Base-by-base conservation (phyloP, 2,329 filamentous ascomycete genomes). In the Cercospora sp. region DNA sequence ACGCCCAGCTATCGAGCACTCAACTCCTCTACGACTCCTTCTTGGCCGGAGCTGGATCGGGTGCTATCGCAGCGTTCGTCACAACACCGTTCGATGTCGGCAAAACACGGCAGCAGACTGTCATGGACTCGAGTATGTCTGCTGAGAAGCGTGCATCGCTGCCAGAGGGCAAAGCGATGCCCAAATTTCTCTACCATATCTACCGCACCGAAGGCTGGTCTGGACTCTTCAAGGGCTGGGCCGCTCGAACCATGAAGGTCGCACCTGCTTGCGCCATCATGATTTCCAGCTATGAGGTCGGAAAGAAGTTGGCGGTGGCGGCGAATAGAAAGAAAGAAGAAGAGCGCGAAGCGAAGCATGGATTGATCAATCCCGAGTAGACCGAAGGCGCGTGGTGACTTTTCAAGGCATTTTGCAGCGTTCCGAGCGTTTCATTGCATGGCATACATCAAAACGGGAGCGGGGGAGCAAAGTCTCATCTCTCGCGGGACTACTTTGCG, bases 31-130 rank as follows among this genome's bases (percentile, higher is more conserved):
- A 91, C 28, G 94, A 98, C 80, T 95, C 92, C 74, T 99, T 98
- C 76, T 82, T 93, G 18, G 92, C 94, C 0, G 95, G 95, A 18
- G 93, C 93, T 0, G 79, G 87, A 1, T 95, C 94, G 0, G 95
- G 95, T 3, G 90, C 91, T 0, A 86, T 95, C 30, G 93, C 95
- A 0, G 94, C 94, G 0, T 86, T 97, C 23, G 85, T 95, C 20
- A 99, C 95, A 0, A 97, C 92, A 68, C 95, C 95, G 0, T 99
- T 99, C 75, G 95, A 99, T 75, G 95, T 99, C 0, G 95, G 95
- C 73, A 99, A 99, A 83, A 99, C 95, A 4, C 86, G 95, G 20
- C 94, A 94, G 67, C 95, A 99, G 79, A 90, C 97, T 0, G 90
- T 90, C 74, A 86, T 87, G 59, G 89, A 95, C 69, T 76, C 76